Evolutionary conservation across 2,329 filamentous ascomycete genomes (phyloP), one percentile per base, ranked within the genome.

Genomic region (Sphaerulina populicola): DNA sequence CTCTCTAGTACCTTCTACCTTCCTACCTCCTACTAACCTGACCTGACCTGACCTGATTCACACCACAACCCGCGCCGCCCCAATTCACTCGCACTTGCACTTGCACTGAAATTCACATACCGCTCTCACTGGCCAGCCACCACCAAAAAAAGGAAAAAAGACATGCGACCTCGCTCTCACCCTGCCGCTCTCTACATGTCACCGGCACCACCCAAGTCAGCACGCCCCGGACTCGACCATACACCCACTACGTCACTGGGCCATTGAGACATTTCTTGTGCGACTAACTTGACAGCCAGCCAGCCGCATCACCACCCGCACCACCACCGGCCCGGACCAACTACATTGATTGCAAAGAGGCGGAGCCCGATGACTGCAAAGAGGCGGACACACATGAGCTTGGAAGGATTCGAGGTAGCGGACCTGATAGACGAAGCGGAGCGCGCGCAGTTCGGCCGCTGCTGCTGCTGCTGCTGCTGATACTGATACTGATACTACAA

Each of bases 311-410:
- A 50, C 35, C 30, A 18, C 2, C 18, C 18, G 18, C 23, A 27
- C 3, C 5, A 27, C 23, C 5, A 27, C 23, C 23, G 5, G 23
- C 23, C 23, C 23, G 23, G 5, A 18, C 23, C 23, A 27, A 27
- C 23, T 27, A 7, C 23, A 6, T 27, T 54, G 52, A 41, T 29
- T 49, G 47, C 27, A 33, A 47, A 46, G 52, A 47, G 33, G 44
- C 44, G 39, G 38, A 38, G 39, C 47, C 52, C 52, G 52, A 54
- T 54, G 52, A 41, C 35, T 49, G 47, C 27, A 33, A 47, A 46
- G 52, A 47, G 33, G 44, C 44, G 39, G 38, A 38, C 42, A n/a
- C 38, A 44, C 27, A 47, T 43, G 47, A 44, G 52, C 52, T 47
- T 41, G 30, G 52, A 54, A 51, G 47, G 47, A 51, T 54, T 37